Evolutionary conservation across 1,284 basidiomycete genomes (phyloP).

Genomic region (Coriolopsis trogii): DNA sequence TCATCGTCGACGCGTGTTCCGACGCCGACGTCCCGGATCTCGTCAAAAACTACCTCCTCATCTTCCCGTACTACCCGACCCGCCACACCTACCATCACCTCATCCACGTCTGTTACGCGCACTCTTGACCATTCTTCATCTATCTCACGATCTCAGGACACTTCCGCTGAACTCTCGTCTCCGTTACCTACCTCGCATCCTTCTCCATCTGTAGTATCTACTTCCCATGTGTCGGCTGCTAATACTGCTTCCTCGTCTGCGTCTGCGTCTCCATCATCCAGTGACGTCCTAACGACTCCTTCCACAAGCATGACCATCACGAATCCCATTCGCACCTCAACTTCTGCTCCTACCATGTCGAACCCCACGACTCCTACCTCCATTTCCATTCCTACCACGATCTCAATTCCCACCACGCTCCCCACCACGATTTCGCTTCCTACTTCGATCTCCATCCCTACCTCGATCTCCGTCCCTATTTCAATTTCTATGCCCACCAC

Average conservation of each 20-base stretch:
- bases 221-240: background rate
- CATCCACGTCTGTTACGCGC: background rate
- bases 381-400: background rate
- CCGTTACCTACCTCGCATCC: background rate
- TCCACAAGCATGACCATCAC: background rate
- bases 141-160: background rate
- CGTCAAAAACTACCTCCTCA: background rate
- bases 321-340: background rate
- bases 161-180: background rate
- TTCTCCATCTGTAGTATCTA: background rate
- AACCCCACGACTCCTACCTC: constrained; percentile 1
- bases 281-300: background rate
- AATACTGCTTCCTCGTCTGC: constrained; percentile 25
- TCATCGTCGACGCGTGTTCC: background rate
- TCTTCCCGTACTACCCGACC: background rate
- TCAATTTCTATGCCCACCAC: background rate
- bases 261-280: constrained; percentile 18
- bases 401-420: constrained; percentile 1
- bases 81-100: background rate
- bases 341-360: background rate
- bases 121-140: background rate
- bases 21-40: background rate
- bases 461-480: background rate
- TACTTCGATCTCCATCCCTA: background rate
- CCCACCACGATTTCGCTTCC: constrained; percentile 1